These are phyloP conservation scores for Leptographium galeiforme DNA, from an alignment of 2,329 filamentous ascomycete species.

Conservation along the genomic window DNA sequence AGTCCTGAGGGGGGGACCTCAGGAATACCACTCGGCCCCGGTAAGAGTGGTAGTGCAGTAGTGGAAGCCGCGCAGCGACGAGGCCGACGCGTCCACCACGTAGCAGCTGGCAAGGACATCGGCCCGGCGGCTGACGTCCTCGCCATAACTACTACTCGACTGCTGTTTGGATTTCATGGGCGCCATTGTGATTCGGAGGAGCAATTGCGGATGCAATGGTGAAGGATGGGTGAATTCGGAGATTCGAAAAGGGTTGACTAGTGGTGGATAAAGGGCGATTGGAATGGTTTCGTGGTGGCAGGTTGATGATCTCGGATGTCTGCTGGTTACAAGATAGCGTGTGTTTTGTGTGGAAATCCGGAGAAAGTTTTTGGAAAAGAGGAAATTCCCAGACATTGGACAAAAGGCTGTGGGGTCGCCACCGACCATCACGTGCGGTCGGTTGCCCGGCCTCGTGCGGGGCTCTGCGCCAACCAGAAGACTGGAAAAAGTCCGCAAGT, in stretches of 20 bases:
- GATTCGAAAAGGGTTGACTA: background rate
- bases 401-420: no score
- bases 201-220: no score
- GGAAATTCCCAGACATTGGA: no score
- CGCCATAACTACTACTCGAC: constrained; percentile 70
- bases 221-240: background rate
- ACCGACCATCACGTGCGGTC: no score
- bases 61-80: constrained; percentile 70
- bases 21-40: constrained; percentile 90
- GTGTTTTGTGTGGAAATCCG: no score
- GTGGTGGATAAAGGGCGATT: no score
- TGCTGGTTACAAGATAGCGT: background rate
- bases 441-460: no score
- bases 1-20: constrained; percentile 76
- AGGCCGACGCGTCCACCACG: constrained; percentile 55
- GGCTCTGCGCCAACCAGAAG: no score
- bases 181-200: constrained; percentile 35
- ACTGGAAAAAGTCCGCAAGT: no score
- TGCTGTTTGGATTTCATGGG: constrained; percentile 60
- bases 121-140: constrained; percentile 48
- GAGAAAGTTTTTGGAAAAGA: no score
- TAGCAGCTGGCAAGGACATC: constrained; percentile 89
- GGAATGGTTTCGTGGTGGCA: background rate
- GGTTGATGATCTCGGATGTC: background rate
- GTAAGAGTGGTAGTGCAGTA: constrained; percentile 88